These are phyloP conservation scores for Talaromyces marneffei DNA, from an alignment of 2,329 filamentous ascomycete species.

Conservation along the genomic window DNA sequence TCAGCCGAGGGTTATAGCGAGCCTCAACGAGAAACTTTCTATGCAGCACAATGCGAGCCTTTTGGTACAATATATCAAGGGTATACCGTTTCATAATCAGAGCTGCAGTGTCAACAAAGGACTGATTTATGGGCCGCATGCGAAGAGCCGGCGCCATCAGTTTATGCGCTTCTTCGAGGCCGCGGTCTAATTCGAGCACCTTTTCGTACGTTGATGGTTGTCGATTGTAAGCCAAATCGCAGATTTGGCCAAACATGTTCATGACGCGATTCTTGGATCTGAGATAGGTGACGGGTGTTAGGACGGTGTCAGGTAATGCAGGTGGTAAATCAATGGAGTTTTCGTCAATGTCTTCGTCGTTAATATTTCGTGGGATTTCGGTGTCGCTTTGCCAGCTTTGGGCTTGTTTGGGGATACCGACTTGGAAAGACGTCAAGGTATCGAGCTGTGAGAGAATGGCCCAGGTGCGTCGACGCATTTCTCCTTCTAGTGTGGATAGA, in stretches of 20 bases:
- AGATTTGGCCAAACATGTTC: slow-evolving; percentile 27
- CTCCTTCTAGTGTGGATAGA: slow-evolving; percentile 51
- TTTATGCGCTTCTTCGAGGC: slow-evolving; percentile 23
- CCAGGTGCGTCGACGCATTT: slow-evolving; percentile 42
- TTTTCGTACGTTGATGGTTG: slow-evolving; percentile 27
- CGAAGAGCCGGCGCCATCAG: slow-evolving; percentile 13
- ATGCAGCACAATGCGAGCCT: slow-evolving; percentile 47
- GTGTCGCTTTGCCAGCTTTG: slow-evolving; percentile 56
- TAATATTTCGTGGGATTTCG: slow-evolving; percentile 49
- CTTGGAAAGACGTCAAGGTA: slow-evolving; percentile 55
- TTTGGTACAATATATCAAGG: slow-evolving; percentile 45
- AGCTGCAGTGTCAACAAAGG: slow-evolving; percentile 42
- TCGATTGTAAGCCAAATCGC: slow-evolving; percentile 27
- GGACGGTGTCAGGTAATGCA: slow-evolving; percentile 46
- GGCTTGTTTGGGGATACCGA: slow-evolving; percentile 57
- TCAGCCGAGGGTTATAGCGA: slow-evolving; percentile 28
- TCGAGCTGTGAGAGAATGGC: slow-evolving; percentile 48
- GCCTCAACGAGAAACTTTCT: slow-evolving; percentile 42
- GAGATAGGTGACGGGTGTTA: slow-evolving; percentile 40
- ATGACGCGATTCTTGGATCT: slow-evolving; percentile 30
- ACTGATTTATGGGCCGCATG: slow-evolving; percentile 21
- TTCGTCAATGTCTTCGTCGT: slow-evolving; percentile 55
- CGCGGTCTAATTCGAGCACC: slow-evolving; percentile 26
- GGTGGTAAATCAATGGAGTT: slow-evolving; percentile 46
- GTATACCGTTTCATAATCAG: slow-evolving; percentile 49